phyloP scores from a whole-genome alignment of 2,329 filamentous ascomycete genomes.

The Cytospora leucostoma region DNA sequence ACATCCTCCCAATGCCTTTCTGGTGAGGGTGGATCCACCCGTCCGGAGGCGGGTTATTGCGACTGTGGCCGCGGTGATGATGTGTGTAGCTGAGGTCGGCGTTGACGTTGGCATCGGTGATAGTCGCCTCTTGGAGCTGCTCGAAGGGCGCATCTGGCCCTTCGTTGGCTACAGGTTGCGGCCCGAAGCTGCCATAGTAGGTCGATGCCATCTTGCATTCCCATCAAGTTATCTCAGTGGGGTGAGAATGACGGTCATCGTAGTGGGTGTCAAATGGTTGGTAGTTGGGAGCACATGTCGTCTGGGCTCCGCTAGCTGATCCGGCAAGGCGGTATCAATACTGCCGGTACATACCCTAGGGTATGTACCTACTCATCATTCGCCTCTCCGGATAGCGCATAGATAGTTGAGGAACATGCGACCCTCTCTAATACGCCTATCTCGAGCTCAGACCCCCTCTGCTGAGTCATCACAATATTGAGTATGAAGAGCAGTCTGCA shows the following conservation, averaged over 20 bases:
- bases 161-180: not conserved
- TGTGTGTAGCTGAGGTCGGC: conserved; percentile 19
- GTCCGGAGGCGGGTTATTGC: conserved; percentile 18
- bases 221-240: conserved; percentile 3
- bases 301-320: not conserved
- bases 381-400: too few species aligned
- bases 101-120: not conserved
- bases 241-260: not conserved
- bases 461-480: not conserved
- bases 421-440: not conserved
- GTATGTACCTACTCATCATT: too few species aligned
- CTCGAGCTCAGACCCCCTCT: not conserved
- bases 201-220: conserved; percentile 7
- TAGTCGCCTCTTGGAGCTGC: not conserved
- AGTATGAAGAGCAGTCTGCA: too few species aligned
- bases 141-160: not conserved
- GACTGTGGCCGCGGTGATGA: conserved; percentile 9
- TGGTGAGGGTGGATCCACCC: conserved; percentile 26
- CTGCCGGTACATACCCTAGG: too few species aligned
- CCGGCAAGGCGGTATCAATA: conserved; percentile 5
- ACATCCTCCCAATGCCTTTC: conserved; percentile 22
- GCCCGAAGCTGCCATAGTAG: not conserved
- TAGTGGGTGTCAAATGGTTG: not conserved
- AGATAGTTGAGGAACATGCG: not conserved
- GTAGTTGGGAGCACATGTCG: conserved; percentile 16